Percentiles rank a stretch among this genome's conserved stretches.
These are phyloP conservation scores for Evansstolkia leycettana DNA, from an alignment of 495 filamentous ascomycete genomes.

Conservation along the genomic window DNA sequence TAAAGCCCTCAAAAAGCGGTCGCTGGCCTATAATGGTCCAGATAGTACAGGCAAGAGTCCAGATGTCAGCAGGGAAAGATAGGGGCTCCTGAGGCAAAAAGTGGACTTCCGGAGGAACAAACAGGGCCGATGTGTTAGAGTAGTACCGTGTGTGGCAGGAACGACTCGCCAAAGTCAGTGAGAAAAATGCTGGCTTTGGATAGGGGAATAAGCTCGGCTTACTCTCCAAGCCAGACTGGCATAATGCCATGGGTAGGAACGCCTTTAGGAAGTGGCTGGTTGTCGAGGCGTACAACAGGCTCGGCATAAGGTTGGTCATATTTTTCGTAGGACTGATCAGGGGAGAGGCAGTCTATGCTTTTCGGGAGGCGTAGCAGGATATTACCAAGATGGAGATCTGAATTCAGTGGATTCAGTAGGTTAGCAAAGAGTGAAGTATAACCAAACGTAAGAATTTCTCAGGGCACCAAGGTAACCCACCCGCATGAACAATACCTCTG, in stretches of 20 bases:
- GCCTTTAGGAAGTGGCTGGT: constrained; percentile 2
- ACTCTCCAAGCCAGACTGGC: constrained; percentile 10
- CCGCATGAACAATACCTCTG: constrained; percentile 18
- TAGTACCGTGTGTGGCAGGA: constrained; percentile 8
- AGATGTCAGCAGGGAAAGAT: constrained; percentile 18
- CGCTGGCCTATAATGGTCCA: constrained; percentile 15
- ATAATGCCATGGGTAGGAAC: constrained; percentile 3
- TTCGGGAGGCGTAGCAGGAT: constrained; percentile 11
- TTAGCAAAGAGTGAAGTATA: no score
- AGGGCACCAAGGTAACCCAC: constrained; percentile 9
- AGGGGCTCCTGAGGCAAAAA: constrained; percentile 6
- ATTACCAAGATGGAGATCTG: constrained; percentile 16
- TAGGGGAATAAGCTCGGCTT: constrained; percentile 7
- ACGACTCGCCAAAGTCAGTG: constrained; percentile 17
- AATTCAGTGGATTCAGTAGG: constrained; percentile 2
- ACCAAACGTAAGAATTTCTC: neutral
- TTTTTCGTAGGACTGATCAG: constrained; percentile 9
- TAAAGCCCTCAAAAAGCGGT: constrained; percentile 10
- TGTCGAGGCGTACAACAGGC: constrained; percentile 11
- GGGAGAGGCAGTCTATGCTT: constrained; percentile 5
- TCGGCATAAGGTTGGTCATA: constrained; percentile 9
- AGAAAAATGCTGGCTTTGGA: constrained; percentile 9
- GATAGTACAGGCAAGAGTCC: constrained; percentile 16
- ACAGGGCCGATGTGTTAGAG: constrained; percentile 13
- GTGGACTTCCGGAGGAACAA: constrained; percentile 5